Evolutionary conservation across 768 basidiomycete genomes (phyloP).

Genomic region (Tephrocybe rancida): DNA sequence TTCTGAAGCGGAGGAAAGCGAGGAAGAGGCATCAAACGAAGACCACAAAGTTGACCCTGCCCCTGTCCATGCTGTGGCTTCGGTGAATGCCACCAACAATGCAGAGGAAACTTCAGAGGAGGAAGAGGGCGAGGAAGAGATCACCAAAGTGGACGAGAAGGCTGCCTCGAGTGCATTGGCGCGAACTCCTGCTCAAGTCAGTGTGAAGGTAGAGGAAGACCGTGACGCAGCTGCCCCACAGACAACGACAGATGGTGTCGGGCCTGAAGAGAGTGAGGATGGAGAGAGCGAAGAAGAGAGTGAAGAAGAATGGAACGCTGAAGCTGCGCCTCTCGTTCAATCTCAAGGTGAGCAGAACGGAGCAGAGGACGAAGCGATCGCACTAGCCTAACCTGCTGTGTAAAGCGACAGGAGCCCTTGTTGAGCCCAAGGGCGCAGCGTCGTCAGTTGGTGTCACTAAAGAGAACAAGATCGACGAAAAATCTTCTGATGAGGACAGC

Average conservation of each 20-base stretch:
- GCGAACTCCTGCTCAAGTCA: not conserved
- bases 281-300: conserved; percentile 9
- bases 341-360: not conserved
- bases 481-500: conserved; percentile 20
- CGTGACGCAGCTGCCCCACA: not conserved
- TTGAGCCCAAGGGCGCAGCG: too few relatives aligned
- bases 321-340: not conserved
- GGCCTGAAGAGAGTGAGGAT: not conserved
- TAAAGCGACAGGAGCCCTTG: too few relatives aligned
- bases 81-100: not conserved
- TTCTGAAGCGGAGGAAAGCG: not conserved
- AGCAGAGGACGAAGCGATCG: not conserved
- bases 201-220: not conserved
- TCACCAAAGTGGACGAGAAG: not conserved
- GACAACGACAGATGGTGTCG: not conserved
- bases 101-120: not conserved
- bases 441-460: not conserved
- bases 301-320: not conserved
- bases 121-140: not conserved
- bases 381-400: not conserved
- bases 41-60: too few relatives aligned
- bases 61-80: not conserved
- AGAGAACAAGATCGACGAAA: conserved; percentile 19
- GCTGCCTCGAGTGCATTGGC: not conserved
- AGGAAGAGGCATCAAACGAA: not conserved